Base-by-base conservation (phyloP, 108 stramenopile species). In the Epipyxis sp. region DNA sequence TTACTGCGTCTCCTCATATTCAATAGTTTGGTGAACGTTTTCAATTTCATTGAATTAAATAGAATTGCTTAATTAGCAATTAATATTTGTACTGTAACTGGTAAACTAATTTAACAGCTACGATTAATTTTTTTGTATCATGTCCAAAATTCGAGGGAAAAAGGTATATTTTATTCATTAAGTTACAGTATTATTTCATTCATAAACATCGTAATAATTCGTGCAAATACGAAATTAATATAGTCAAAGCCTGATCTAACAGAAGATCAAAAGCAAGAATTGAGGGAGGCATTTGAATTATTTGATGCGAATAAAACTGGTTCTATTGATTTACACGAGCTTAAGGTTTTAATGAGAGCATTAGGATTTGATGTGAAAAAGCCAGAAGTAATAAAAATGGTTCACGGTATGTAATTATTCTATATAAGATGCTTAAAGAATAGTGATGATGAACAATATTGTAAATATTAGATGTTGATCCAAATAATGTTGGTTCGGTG, bases 321-420 rank as follows among this genome's bases (percentile, higher is more conserved):
- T 10, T 59, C 69, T 1, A 76, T 89, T 30, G 81, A 87, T 76
- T 76, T 88, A 44, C 84, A 88, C 78, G 88, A 89, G 44, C 77
- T 89, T 58, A 89, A 89, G 79, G 88, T 88, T 29, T 37, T 72
- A 40, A 84, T 89, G 59, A 84, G 88, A 25, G 86, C 88, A 2
- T 76, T 89, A 27, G 88, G 88, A 0, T 89, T 89, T 77, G 59
- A 81, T 1, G 85, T 89, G 6, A 85, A 46, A 30, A 86, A 87
- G 78, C 29, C 45, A 2, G 81, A 89, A 32, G 87, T 88, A 25
- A 43, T 83, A 30, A 65, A 59, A 10, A 69, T 88, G 1, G 86
- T 88, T 39, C 80, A 82, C 65, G 61, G 61, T 65, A 25, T 13
- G 61, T 65, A 6, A 6, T 65, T 37, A 25, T 37, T 16, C 25